Evolutionary conservation across 192 early-diverging fungal genomes (phyloP), one percentile per base, ranked within the genome.

Genomic region (Kickxella alabastrina): DNA sequence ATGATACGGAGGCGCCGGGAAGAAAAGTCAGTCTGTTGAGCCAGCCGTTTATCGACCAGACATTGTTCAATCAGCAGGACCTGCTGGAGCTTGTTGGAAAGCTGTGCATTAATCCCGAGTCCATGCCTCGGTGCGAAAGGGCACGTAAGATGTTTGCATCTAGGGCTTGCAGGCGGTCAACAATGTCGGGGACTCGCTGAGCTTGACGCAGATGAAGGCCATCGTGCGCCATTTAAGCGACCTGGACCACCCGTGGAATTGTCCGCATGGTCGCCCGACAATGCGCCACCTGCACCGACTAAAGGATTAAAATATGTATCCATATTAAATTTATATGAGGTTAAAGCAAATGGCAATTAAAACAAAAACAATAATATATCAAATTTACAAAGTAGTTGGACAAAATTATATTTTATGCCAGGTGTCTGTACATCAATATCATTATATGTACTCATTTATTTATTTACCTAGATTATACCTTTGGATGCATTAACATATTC

Each of bases 211-310:
- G 49, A 96, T 96, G 92, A 60, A 53, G 21, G 79, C 81, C 58
- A 92, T 99, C 54, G 82, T 97, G 2, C 47, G 52, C 14, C 79
- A 92, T 59, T 83, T 99, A 80, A 82, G 86, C 26, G 77, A 80
- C 18, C 87, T 97, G 67, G 82, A 93, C 29, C 93, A 95, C 54
- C 96, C 96, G 10, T 98, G 96, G 91, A 97, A 98, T 62, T 96
- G 93, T 56, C 96, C 96, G 15, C 96, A 98, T 59, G 96, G 96
- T 2, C 62, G 96, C 4, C 96, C 96, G 0, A 95, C 94, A 1
- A 92, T 97, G 83, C 79, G 96, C 39, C 91, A 95, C 62, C 57
- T 99, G 12, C 54, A 81, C 28, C 75, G 85, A 22, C 43, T 86
- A 18, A 31, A 36, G 31, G 31, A 32, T 32, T 32, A n/a, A n/a